Conservation (phyloP, 768 basidiomycete genomes). For the Boletus tomentosulus region DNA sequence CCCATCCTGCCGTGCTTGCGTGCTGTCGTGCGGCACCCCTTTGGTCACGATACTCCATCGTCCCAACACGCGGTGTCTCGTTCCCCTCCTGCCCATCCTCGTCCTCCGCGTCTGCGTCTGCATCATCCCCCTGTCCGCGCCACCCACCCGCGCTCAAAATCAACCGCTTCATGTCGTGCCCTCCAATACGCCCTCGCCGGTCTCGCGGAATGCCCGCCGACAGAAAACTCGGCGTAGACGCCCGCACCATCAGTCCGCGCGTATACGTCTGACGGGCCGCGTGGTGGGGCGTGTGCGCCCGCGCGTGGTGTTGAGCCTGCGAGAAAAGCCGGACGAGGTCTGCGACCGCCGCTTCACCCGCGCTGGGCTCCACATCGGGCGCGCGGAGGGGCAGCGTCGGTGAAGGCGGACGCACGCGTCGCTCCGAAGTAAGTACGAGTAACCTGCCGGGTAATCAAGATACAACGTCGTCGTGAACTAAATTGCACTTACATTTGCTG, state of each 20-base stretch:
- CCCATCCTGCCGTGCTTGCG: conserved; percentile 70
- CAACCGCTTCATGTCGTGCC: conserved; percentile 26
- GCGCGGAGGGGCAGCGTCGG: conserved; percentile 55
- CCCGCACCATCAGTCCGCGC: conserved; percentile 25
- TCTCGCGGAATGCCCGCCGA: conserved; percentile 73
- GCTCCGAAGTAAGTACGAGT: conserved; percentile 70
- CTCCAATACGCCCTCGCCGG: conserved; percentile 70
- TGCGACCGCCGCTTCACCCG: conserved; percentile 63
- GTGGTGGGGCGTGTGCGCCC: conserved; percentile 20
- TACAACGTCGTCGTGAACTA: neutral
- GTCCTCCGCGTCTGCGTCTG: conserved; percentile 30
- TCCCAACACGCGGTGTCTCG: conserved; percentile 52
- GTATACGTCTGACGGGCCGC: conserved; percentile 26
- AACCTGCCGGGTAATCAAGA: conserved; percentile 42
- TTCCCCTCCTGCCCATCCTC: conserved; percentile 46
- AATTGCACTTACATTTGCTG: conserved; percentile 66
- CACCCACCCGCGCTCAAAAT: conserved; percentile 28
- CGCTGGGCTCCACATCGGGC: conserved; percentile 49
- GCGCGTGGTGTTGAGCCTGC: conserved; percentile 43
- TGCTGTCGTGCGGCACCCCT: conserved; percentile 20
- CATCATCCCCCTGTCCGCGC: conserved; percentile 20
- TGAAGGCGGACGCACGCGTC: conserved; percentile 50
- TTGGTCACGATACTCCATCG: conserved; percentile 34
- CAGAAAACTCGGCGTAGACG: conserved; percentile 58
- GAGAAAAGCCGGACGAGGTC: conserved; percentile 65